Evolutionary conservation across 257 asterid genomes (phyloP).

Genomic region (Osmanthus fragrans): DNA sequence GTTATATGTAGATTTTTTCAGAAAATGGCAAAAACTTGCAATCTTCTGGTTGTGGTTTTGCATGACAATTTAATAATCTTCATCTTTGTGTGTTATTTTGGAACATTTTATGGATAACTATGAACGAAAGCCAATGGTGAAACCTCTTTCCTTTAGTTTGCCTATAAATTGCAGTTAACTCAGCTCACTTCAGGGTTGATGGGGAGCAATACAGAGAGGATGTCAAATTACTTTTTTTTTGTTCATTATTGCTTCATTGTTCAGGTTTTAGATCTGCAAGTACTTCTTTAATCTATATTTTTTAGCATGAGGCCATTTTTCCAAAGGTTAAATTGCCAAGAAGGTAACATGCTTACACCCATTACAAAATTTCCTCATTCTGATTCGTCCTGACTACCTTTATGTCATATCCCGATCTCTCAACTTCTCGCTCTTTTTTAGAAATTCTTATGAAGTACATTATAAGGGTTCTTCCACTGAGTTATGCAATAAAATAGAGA

Average conservation of each 20-base stretch:
- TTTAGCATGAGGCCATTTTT: background rate
- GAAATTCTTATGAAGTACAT: background rate
- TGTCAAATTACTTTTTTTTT: background rate
- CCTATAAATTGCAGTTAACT: background rate
- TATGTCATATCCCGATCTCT: background rate
- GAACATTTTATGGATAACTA: slow-evolving; percentile 2
- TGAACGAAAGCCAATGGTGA: background rate
- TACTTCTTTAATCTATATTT: too few species aligned
- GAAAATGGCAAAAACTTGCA: background rate
- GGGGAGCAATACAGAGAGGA: background rate
- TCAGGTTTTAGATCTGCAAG: background rate
- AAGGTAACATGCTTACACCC: background rate
- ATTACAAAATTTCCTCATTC: background rate
- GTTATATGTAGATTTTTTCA: background rate
- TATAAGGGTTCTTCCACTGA: background rate
- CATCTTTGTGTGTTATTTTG: slow-evolving; percentile 14
- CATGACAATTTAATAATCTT: background rate
- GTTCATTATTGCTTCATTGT: too few species aligned
- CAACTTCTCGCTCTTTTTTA: background rate
- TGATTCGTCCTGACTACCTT: background rate
- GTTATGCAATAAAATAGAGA: background rate
- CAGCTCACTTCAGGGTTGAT: background rate
- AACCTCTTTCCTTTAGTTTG: slow-evolving; percentile 6
- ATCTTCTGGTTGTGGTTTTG: slow-evolving; percentile 6
- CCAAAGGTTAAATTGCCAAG: background rate